Evolutionary conservation across 75 land plant species (phyloP).

Genomic region (Azolla pinnata): DNA sequence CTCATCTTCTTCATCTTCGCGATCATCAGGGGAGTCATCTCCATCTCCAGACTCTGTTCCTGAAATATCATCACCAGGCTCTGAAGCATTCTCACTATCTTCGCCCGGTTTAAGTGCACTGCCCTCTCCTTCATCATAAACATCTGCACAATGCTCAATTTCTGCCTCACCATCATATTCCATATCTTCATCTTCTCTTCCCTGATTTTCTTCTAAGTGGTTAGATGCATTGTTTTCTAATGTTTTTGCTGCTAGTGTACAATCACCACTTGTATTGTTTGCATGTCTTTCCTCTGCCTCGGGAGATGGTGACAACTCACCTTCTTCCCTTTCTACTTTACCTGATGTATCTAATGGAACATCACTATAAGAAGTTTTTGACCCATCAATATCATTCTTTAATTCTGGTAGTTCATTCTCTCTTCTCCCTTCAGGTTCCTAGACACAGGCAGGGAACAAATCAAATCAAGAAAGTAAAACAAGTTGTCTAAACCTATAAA

Average conservation of each 20-base stretch:
- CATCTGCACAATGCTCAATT: constrained; percentile 59
- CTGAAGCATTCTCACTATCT: constrained; percentile 83
- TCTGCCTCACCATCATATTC: constrained; percentile 33
- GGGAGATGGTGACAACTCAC: constrained; percentile 80
- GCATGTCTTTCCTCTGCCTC: constrained; percentile 54
- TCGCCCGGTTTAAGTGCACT: constrained; percentile 69
- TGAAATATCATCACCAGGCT: constrained; percentile 64
- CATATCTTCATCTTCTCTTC: constrained; percentile 29
- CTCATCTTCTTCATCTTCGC: constrained; percentile 64
- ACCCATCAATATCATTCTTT: background rate
- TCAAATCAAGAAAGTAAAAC: too few relatives aligned
- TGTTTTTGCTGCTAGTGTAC: constrained; percentile 9
- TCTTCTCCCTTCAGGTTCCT: too few relatives aligned
- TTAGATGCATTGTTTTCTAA: constrained; percentile 32
- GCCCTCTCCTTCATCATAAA: constrained; percentile 73
- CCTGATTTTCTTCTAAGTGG: constrained; percentile 21
- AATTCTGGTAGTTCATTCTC: constrained; percentile 10
- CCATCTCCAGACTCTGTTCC: constrained; percentile 75
- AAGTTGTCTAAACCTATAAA: too few relatives aligned
- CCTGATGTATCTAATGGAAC: constrained; percentile 4
- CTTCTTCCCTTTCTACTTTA: constrained; percentile 82
- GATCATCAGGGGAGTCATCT: constrained; percentile 63
- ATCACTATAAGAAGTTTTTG: constrained; percentile 18
- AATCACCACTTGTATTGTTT: constrained; percentile 18
- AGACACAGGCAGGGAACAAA: too few relatives aligned